Evolutionary conservation across 73 alveolate genomes (phyloP), one percentile per base, ranked within the genome.

Genomic region (Paramecium octaurelia): DNA sequence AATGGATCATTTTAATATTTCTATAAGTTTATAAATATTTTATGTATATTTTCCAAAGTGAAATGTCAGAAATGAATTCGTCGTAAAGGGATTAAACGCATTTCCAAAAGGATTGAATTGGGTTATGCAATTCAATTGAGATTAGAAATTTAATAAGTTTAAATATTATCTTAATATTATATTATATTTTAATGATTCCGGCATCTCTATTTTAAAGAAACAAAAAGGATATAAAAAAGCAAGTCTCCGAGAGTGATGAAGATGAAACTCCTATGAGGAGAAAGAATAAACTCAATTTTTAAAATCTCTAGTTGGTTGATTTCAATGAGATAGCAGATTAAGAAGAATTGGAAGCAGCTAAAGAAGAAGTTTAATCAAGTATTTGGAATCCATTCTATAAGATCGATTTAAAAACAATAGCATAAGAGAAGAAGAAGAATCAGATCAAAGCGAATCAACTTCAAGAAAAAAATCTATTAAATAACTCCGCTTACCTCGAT

Each of bases 361-460:
- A 36, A 31, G 84, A 68, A 68, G 46, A 68, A 8, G 84, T 11
- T 68, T 18, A 68, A 68, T 68, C 40, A 68, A 68, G 46, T 68
- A 68, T 27, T 68, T 20, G 12, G 40, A 24, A 68, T 31, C 40
- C 84, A 34, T 36, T n/a, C 88, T 75, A 36, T 75, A 40, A 24
- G 60, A 75, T 31, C 84, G 20, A 27, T 23, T 36, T 31, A 14
- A 75, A 31, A 75, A 75, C n/a, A 34, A 36, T 9, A 75, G 88
- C 18, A 75, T 75, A 4, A 34, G 38, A 40, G 88, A 75, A 75
- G 88, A 75, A 75, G 48, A 75, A 31, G 88, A 75, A 75, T 75
- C 88, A 31, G 48, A 44, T 75, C 16, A 40, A 40, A 75, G 88
- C 21, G 88, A 75, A 36, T 34, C 60, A 14, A 21, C 88, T 14